phyloP scores from a whole-genome alignment of 306 rosid species.

The Cyclanthera cordifolia region DNA sequence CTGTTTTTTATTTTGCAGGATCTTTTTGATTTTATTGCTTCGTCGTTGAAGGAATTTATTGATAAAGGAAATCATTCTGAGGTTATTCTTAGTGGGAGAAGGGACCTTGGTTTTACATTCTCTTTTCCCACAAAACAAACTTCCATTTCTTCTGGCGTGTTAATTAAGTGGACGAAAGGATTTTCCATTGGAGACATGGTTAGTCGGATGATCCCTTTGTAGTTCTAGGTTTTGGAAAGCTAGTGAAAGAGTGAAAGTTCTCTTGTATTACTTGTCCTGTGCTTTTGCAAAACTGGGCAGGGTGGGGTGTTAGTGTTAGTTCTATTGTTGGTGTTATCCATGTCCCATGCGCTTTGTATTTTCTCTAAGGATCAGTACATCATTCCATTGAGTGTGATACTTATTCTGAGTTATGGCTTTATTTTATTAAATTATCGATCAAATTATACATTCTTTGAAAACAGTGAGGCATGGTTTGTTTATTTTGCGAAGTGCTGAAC shows the following conservation, averaged over 20 bases:
- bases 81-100: constrained; percentile 30
- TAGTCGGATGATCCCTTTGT: constrained; percentile 11
- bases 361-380: neutral
- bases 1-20: constrained; percentile 39
- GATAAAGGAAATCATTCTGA: constrained; percentile 44
- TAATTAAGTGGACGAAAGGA: constrained; percentile 90
- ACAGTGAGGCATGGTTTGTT: neutral
- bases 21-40: constrained; percentile 77
- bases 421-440: neutral
- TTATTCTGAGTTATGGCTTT: constrained; percentile 1
- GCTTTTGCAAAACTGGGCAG: neutral
- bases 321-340: neutral
- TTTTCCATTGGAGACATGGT: constrained; percentile 61
- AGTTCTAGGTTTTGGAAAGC: constrained; percentile 11
- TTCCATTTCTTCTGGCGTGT: constrained; percentile 63
- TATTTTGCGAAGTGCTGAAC: neutral
- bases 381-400: neutral
- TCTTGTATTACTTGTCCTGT: neutral
- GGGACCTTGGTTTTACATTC: constrained; percentile 88
- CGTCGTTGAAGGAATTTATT: constrained; percentile 56
- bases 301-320: neutral
- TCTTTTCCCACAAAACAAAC: constrained; percentile 81
- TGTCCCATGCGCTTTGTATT: constrained; percentile 4
- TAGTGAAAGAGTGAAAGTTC: constrained; percentile 4
- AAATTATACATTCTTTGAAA: neutral